These are phyloP conservation scores for Aquilaria yunnanensis DNA, from an alignment of 345 rosid species.

Conservation along the genomic window DNA sequence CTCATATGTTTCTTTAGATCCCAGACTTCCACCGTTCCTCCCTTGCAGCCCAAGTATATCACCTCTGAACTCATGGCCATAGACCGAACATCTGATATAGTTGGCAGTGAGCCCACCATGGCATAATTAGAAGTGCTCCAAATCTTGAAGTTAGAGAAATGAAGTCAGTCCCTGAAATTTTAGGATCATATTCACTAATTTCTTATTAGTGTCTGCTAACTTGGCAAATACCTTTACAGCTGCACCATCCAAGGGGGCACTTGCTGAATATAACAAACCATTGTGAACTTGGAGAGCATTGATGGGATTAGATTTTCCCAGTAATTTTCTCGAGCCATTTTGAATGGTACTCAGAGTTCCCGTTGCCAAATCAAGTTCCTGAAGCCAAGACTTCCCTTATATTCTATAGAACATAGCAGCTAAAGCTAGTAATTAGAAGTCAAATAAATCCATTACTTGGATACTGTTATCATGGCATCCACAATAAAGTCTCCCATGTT, in stretches of 20 bases:
- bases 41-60: conserved; percentile 56
- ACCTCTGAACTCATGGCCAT: conserved; percentile 51
- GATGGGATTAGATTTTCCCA: conserved; percentile 50
- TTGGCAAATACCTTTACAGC: conserved; percentile 43
- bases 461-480: conserved; percentile 68
- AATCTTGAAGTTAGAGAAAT: conserved; percentile 26
- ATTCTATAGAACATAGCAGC: not conserved
- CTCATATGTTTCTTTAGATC: conserved; percentile 43
- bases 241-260: conserved; percentile 46
- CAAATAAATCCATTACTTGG: conserved; percentile 33
- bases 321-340: conserved; percentile 48
- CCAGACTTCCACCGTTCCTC: conserved; percentile 60
- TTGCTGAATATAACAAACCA: conserved; percentile 52
- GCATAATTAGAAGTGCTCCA: conserved; percentile 44
- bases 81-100: conserved; percentile 36
- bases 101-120: conserved; percentile 39
- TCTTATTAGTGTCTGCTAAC: not conserved
- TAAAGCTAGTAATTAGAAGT: not conserved
- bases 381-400: not conserved
- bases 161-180: conserved; percentile 5
- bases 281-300: conserved; percentile 40
- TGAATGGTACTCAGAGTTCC: conserved; percentile 50
- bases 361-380: conserved; percentile 72
- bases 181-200: not conserved
- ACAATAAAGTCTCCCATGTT: conserved; percentile 53